Percentiles rank a stretch among this genome's conserved stretches.
These are phyloP conservation scores for Saraca asoca DNA, from an alignment of 331 rosid genomes.

Conservation along the genomic window DNA sequence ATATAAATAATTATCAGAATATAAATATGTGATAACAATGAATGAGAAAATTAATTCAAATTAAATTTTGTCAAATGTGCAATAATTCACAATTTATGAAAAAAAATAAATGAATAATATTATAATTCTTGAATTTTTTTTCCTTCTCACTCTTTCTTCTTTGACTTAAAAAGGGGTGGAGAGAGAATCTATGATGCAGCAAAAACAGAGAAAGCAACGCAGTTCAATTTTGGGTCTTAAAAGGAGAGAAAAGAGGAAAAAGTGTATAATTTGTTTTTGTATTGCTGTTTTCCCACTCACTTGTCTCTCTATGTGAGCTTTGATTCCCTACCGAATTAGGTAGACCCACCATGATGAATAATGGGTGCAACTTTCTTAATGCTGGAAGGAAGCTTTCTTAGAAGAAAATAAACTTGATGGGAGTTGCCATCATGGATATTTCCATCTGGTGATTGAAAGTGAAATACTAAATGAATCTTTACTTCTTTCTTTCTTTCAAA, in stretches of 20 bases:
- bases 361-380: slow-evolving; percentile 58
- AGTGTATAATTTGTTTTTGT: slow-evolving; percentile 89
- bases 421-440: slow-evolving; percentile 47
- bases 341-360: slow-evolving; percentile 70
- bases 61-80: too few species aligned
- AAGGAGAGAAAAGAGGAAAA: slow-evolving; percentile 88
- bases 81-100: too few species aligned
- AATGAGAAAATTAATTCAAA: too few species aligned
- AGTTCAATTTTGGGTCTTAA: slow-evolving; percentile 67
- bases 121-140: slow-evolving; percentile 21
- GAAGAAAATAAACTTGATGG: slow-evolving; percentile 33
- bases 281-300: slow-evolving; percentile 66
- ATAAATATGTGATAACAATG: too few species aligned
- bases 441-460: slow-evolving; percentile 49
- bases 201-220: slow-evolving; percentile 67
- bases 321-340: slow-evolving; percentile 70
- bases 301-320: slow-evolving; percentile 24
- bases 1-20: too few species aligned
- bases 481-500: slow-evolving; percentile 21
- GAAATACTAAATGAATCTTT: slow-evolving; percentile 43
- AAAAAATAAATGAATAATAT: too few species aligned
- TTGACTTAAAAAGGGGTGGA: slow-evolving; percentile 74
- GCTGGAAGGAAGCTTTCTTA: slow-evolving; percentile 49
- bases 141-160: slow-evolving; percentile 46
- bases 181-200: slow-evolving; percentile 86